Evolutionary conservation across 2,329 filamentous ascomycete species (phyloP), one percentile per base, ranked within the genome.

Genomic region (Monosporascus cannonballus): DNA sequence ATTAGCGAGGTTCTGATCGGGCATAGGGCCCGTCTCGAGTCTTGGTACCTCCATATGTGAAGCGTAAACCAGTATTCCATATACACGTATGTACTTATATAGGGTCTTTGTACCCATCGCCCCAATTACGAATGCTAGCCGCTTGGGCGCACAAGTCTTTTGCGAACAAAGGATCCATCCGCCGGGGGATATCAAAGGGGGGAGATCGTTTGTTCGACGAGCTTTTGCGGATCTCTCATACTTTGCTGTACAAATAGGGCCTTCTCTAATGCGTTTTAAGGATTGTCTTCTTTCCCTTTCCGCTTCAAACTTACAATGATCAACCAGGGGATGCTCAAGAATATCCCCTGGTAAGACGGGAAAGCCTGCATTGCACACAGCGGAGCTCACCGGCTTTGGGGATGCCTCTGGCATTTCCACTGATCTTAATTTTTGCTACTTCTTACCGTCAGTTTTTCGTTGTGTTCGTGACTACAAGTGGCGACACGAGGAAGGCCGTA

Each of bases 401-500:
- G 9, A 42, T 42, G 39, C 39, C 22, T 42, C 39, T 9, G 11
- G 20, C 6, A 42, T 42, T 34, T 14, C 39, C 39, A 42, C 38
- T 42, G 39, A 20, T 20, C 39, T 20, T 14, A 42, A 42, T 24
- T 42, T 39, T 42, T 24, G 39, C 39, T 42, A 39, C 39, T 20
- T 20, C 39, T 14, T 20, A 24, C 18, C 18, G 11, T 39, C 18
- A 42, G 22, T 20, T 42, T 42, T 42, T 42, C 39, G n/a, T 42
- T 42, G 39, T 42, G 39, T 14, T 42, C 39, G 39, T 42, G 39
- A 24, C 20, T 42, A 24, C 39, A 42, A 42, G 39, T 42, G 39
- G 50, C 51, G 44, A 57, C 48, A 47, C 59, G 57, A 42, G 5
- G 39, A 42, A 42, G 39, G 14, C 5, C 11, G 18, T 18, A 42